phyloP scores from a whole-genome alignment of 2,329 filamentous ascomycete species.

The Acrocalymma vagum region DNA sequence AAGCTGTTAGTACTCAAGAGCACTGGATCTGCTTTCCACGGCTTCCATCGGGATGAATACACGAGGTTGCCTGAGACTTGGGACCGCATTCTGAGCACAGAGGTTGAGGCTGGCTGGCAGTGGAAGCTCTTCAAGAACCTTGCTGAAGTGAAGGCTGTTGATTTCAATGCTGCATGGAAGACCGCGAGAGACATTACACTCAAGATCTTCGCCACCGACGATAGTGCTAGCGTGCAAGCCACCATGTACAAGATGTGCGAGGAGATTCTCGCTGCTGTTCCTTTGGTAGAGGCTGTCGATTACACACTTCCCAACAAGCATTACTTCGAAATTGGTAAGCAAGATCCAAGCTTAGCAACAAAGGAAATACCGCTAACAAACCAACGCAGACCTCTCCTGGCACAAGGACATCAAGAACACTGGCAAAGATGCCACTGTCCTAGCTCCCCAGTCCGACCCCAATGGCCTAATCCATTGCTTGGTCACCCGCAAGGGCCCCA shows the following conservation, averaged over 20 bases:
- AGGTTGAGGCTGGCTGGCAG: conserved; percentile 85
- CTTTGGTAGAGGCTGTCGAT: conserved; percentile 75
- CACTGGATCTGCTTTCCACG: conserved; percentile 95
- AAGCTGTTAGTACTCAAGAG: conserved; percentile 92
- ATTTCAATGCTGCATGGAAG: conserved; percentile 82
- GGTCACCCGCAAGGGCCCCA: conserved; percentile 68
- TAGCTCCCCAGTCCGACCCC: conserved; percentile 88
- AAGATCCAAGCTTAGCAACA: background rate
- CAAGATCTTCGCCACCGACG: conserved; percentile 87
- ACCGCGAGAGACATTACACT: conserved; percentile 85
- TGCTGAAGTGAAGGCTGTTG: conserved; percentile 70
- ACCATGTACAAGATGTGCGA: conserved; percentile 99
- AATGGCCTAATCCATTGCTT: conserved; percentile 97
- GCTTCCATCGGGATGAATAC: conserved; percentile 92
- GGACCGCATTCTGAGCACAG: conserved; percentile 95
- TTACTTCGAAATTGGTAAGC: conserved; percentile 93
- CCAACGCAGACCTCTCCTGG: conserved; percentile 82
- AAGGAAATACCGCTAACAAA: conserved; percentile 19
- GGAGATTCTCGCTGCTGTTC: conserved; percentile 79
- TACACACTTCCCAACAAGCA: conserved; percentile 97
- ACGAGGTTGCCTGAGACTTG: conserved; percentile 89
- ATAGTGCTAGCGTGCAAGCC: conserved; percentile 91
- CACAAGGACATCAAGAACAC: conserved; percentile 96
- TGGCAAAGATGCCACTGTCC: conserved; percentile 93
- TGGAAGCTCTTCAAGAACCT: conserved; percentile 78